Evolutionary conservation across 805 yeast species (phyloP).

Genomic region (Torulaspora delbrueckii): DNA sequence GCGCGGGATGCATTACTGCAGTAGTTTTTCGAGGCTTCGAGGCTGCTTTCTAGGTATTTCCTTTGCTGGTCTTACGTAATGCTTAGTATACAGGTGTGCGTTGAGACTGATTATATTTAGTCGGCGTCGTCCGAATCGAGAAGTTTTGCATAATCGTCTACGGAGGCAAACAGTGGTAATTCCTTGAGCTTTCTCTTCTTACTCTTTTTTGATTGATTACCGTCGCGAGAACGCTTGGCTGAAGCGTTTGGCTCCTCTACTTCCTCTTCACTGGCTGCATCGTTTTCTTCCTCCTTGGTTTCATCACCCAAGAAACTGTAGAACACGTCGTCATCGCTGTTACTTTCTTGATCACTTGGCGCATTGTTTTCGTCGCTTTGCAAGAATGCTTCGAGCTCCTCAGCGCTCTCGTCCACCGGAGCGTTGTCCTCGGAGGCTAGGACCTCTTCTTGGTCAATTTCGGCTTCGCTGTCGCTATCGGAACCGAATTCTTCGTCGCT

Average conservation of each 20-base stretch:
- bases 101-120: not conserved
- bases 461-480: conserved; percentile 22
- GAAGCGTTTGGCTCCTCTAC: conserved; percentile 7
- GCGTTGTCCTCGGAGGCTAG: conserved; percentile 14
- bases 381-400: not conserved
- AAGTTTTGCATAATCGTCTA: conserved; percentile 64
- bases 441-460: conserved; percentile 24
- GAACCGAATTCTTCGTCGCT: conserved; percentile 39
- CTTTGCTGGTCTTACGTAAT: not conserved
- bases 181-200: conserved; percentile 57
- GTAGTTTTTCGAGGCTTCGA: not conserved
- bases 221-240: conserved; percentile 29
- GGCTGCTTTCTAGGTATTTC: no score
- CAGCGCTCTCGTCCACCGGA: conserved; percentile 29
- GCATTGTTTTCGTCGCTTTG: conserved; percentile 5
- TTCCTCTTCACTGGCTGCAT: conserved; percentile 24
- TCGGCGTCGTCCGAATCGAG: conserved; percentile 8
- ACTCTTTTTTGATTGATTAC: conserved; percentile 17
- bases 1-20: not conserved
- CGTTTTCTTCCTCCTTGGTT: conserved; percentile 36
- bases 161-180: conserved; percentile 83
- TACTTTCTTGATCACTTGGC: conserved; percentile 35
- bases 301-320: conserved; percentile 29
- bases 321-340: conserved; percentile 38
- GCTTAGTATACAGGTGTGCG: not conserved